Evolutionary conservation across 2,329 filamentous ascomycete genomes (phyloP).

Genomic region (Cercospora zeae-maydis): DNA sequence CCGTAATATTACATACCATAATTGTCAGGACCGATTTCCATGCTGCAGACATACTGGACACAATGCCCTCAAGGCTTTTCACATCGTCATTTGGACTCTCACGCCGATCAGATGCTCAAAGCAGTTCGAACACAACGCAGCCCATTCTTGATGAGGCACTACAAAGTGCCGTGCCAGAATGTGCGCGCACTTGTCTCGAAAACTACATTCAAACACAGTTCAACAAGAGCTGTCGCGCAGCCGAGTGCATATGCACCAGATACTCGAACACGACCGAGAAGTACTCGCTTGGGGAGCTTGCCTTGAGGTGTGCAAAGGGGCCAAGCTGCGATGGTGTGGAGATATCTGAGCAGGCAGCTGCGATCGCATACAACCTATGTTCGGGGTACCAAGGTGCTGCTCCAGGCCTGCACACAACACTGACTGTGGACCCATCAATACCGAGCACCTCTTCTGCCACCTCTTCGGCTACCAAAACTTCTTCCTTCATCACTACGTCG

Average conservation of each 20-base stretch:
- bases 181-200: conserved; percentile 32
- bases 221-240: not conserved
- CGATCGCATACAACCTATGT: conserved; percentile 31
- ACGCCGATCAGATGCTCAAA: conserved; percentile 1
- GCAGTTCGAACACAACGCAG: conserved; percentile 8
- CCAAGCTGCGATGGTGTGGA: not conserved
- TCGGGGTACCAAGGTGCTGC: conserved; percentile 25
- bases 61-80: conserved; percentile 16
- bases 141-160: conserved; percentile 21
- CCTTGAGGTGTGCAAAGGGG: conserved; percentile 25
- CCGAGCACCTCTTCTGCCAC: not conserved
- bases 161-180: conserved; percentile 28
- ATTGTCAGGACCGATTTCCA: not conserved
- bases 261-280: not conserved
- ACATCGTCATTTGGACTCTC: not conserved
- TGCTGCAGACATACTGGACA: not conserved
- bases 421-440: conserved; percentile 11
- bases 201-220: conserved; percentile 27
- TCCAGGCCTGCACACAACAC: conserved; percentile 27
- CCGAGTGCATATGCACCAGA: not conserved
- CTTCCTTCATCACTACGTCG: not conserved
- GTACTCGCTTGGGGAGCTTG: conserved; percentile 33
- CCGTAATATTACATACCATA: conserved; percentile 3
- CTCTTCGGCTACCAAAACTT: not conserved
- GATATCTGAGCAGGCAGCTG: conserved; percentile 2